Base-by-base conservation (phyloP, 164 flowering plant species). In the Annona squamosa region DNA sequence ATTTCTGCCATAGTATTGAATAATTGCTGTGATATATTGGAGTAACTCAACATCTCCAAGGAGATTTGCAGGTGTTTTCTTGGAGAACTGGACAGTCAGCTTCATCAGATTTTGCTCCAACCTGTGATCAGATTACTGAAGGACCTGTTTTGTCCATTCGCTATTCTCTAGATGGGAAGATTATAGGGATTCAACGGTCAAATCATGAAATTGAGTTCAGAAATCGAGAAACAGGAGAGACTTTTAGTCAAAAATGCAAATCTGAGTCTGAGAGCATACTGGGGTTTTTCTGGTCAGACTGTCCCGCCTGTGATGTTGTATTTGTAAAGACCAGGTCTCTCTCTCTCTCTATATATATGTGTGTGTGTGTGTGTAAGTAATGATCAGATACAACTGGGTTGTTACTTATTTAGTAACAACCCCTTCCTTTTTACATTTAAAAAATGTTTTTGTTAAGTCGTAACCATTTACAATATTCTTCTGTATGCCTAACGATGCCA, bases 241-340 rank as follows among this genome's bases (percentile, higher is more conserved):
- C 83, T 62, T 84, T 91, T 78, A 82, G 73, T 69, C 88, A 89
- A 17, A 85, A 75, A 72, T 91, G 90, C 77, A 84, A 76, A 74
- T 67, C 86, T 57, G 97, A 89, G 64, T 84, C 91, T 56, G 99
- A 90, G 81, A 86, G 84, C 74, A 90, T 95, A 75, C 80, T 92
- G 71, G 99, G 99, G 43, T 90, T 92, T 75, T 92, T 95, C 79
- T 95, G 98, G 98, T 91, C 97, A 67, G 99, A 95, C 76, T 91
- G 90, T 79, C 86, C 90, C 7, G 77, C 78, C 63, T 91, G 96
- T 85, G 90, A 95, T 78, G 70, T 95, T 77, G 89, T 93, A 10
- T 47, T 91, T 75, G 84, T 95, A 42, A 93, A 93, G 83, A 88
- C 93, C 76, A 88, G 94, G 99, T 13, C 7, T 65, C 17, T 52